Conservation (phyloP, 495 filamentous ascomycete species). For the Parathielavia appendiculata region DNA sequence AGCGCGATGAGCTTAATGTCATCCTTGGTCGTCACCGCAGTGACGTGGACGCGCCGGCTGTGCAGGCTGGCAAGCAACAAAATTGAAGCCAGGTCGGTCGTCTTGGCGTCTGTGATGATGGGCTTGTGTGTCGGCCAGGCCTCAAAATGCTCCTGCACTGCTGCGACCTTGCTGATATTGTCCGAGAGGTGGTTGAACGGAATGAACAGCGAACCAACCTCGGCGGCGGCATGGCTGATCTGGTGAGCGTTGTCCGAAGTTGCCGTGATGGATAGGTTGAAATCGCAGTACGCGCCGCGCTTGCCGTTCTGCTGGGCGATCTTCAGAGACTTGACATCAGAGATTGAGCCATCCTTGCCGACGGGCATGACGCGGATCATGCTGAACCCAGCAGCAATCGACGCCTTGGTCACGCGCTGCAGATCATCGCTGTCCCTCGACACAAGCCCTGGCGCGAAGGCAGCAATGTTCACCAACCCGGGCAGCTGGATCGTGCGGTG, state of each 20-base stretch:
- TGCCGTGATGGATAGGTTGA: slow-evolving; percentile 79
- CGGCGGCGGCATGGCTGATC: slow-evolving; percentile 63
- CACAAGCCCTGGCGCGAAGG: slow-evolving; percentile 71
- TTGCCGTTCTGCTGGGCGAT: slow-evolving; percentile 71
- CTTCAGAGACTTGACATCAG: slow-evolving; percentile 65
- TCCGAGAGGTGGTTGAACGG: slow-evolving; percentile 83
- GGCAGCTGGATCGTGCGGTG: slow-evolving; percentile 71
- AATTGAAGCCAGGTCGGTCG: slow-evolving; percentile 75
- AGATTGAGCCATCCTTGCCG: slow-evolving; percentile 66
- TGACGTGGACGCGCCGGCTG: slow-evolving; percentile 77
- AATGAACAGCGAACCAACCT: slow-evolving; percentile 81
- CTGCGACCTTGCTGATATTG: slow-evolving; percentile 82
- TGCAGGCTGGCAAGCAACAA: slow-evolving; percentile 76
- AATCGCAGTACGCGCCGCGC: slow-evolving; percentile 66
- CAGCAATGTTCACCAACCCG: slow-evolving; percentile 72
- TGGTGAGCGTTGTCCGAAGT: slow-evolving; percentile 73
- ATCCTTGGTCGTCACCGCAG: slow-evolving; percentile 74
- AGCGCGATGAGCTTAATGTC: slow-evolving; percentile 76
- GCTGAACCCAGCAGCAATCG: slow-evolving; percentile 71
- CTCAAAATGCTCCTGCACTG: slow-evolving; percentile 75
- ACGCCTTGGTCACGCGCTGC: slow-evolving; percentile 64
- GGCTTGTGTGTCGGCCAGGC: slow-evolving; percentile 78
- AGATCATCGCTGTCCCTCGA: slow-evolving; percentile 63
- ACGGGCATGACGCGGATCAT: slow-evolving; percentile 83
- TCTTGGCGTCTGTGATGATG: slow-evolving; percentile 80